Percentiles rank a stretch among this genome's conserved stretches.
phyloP scores from a whole-genome alignment of 179 eudicot genomes.

The Spergularia azorica region DNA sequence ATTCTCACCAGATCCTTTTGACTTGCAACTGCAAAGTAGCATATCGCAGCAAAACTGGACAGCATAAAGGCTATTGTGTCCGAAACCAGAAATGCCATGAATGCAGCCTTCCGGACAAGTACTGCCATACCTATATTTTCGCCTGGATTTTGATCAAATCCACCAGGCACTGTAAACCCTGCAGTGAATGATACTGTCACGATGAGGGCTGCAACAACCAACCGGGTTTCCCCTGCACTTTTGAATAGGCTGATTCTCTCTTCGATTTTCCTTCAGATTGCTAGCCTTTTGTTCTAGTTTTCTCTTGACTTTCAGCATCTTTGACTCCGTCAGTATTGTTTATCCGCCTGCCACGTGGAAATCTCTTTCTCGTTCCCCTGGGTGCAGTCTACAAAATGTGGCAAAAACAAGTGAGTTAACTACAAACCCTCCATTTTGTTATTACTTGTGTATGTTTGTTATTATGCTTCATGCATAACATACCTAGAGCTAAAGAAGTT shows the following conservation, averaged over 20 bases:
- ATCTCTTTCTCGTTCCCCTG: slow-evolving; percentile 8
- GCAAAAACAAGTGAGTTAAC: not conserved
- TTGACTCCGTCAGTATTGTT: not conserved
- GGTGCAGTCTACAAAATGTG: slow-evolving; percentile 9
- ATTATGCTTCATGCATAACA: too few species aligned
- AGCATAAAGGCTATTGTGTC: slow-evolving; percentile 15
- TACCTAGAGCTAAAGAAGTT: not conserved
- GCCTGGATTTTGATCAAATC: not conserved
- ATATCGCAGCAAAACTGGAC: slow-evolving; percentile 7
- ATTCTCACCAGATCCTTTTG: not conserved
- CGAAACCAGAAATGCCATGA: slow-evolving; percentile 14
- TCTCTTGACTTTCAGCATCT: not conserved
- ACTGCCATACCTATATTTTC: slow-evolving; percentile 14
- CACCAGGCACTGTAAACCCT: slow-evolving; percentile 29
- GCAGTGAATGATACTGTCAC: slow-evolving; percentile 31
- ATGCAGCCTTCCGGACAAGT: slow-evolving; percentile 7
- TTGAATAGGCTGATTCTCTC: not conserved
- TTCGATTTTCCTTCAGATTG: not conserved
- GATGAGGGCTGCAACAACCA: slow-evolving; percentile 25
- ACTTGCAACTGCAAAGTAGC: slow-evolving; percentile 8
- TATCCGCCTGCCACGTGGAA: slow-evolving; percentile 13
- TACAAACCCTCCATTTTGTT: too few species aligned
- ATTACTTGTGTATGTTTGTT: too few species aligned
- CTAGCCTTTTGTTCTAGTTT: not conserved
- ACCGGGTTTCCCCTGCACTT: slow-evolving; percentile 8